Evolutionary conservation across 129 eudicot genomes (phyloP).

Genomic region (Centaurea solstitialis): DNA sequence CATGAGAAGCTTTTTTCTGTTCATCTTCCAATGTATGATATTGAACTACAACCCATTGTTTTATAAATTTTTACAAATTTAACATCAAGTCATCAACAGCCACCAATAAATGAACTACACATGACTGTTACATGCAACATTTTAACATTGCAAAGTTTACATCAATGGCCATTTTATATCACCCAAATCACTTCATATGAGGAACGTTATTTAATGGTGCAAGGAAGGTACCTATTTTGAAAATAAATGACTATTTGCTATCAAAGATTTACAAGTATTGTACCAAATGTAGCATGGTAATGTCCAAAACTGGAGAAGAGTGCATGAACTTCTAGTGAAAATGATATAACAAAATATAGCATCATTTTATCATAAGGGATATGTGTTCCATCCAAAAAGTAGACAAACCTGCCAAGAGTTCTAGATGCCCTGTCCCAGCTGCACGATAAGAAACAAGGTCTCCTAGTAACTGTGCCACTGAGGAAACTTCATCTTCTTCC

Average conservation of each 20-base stretch:
- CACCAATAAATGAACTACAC: not conserved
- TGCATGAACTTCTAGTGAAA: not conserved
- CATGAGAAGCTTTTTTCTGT: not conserved
- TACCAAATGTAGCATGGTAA: not conserved
- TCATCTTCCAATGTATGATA: not conserved
- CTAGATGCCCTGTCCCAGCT: constrained; percentile 74
- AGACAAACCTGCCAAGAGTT: constrained; percentile 70
- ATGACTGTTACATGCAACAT: not conserved
- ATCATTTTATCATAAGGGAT: constrained; percentile 9
- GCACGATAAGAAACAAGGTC: constrained; percentile 89
- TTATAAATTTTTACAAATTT: too few species aligned
- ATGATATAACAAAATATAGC: not conserved
- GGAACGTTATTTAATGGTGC: not conserved
- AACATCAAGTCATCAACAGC: not conserved
- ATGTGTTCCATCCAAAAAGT: not conserved
- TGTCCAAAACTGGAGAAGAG: not conserved
- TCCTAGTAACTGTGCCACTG: constrained; percentile 72
- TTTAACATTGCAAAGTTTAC: not conserved
- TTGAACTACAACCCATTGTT: not conserved
- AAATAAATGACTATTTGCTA: not conserved
- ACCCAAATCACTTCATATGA: not conserved
- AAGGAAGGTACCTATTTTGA: not conserved
- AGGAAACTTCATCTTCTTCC: constrained; percentile 78
- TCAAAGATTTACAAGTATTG: not conserved
- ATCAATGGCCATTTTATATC: not conserved